Evolutionary conservation across 2,329 filamentous ascomycete genomes (phyloP).

Genomic region (Helotiales sp.): DNA sequence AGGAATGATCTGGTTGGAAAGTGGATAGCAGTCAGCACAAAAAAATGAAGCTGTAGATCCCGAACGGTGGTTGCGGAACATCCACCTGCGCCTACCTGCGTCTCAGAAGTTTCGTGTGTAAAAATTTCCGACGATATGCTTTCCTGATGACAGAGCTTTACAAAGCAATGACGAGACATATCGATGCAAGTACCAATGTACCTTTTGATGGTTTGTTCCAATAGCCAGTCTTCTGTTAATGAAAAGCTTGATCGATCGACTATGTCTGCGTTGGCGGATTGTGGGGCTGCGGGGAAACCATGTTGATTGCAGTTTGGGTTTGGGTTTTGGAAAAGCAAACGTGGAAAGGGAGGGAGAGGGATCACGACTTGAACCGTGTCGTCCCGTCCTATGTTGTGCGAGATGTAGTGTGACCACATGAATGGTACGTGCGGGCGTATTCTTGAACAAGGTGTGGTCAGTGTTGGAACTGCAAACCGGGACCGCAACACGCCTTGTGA

Average conservation of each 20-base stretch:
- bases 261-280: not conserved
- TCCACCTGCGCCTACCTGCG: not conserved
- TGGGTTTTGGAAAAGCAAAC: not conserved
- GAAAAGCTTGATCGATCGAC: too few relatives aligned
- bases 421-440: not conserved
- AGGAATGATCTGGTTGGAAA: too few relatives aligned
- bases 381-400: conserved; percentile 1
- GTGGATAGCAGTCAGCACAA: not conserved
- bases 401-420: too few relatives aligned
- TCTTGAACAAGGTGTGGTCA: not conserved
- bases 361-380: conserved; percentile 13
- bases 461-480: not conserved
- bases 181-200: not conserved
- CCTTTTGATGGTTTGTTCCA: not conserved
- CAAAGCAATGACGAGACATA: not conserved
- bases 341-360: not conserved
- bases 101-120: not conserved
- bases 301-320: not conserved
- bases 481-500: not conserved
- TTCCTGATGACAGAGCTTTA: not conserved
- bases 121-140: not conserved
- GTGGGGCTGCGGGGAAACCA: not conserved
- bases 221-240: not conserved
- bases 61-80: not conserved
- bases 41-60: not conserved